A percentile compares a stretch with the other conserved stretches of the same genome.
phyloP scores from a whole-genome alignment of 345 rosid genomes.

The Microcos paniculata region DNA sequence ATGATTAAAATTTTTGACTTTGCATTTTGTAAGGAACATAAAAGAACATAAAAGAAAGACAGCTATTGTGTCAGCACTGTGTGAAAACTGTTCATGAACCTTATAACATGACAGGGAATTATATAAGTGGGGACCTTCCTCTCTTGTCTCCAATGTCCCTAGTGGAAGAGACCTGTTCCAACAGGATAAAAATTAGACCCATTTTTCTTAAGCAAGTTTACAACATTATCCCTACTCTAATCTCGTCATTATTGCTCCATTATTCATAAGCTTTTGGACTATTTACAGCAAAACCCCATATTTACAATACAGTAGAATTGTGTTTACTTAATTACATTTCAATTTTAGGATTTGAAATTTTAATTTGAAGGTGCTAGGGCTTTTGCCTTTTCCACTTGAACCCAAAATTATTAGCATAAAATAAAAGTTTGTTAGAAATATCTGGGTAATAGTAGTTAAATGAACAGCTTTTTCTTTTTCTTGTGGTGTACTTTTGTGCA shows the following conservation, averaged over 20 bases:
- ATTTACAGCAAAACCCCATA: not conserved
- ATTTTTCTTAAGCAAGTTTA: not conserved
- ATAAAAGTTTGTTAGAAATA: too few species aligned
- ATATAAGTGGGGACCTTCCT: slow-evolving; percentile 24
- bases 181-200: not conserved
- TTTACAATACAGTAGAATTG: too few species aligned
- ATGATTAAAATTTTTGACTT: not conserved
- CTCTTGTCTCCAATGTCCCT: slow-evolving; percentile 14
- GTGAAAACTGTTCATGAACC: slow-evolving; percentile 20
- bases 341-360: too few species aligned
- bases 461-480: not conserved
- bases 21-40: not conserved
- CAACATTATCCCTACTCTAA: not conserved
- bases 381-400: not conserved
- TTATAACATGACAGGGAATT: slow-evolving; percentile 20
- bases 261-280: not conserved
- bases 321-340: too few species aligned
- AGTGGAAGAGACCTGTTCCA: slow-evolving; percentile 11
- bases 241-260: not conserved
- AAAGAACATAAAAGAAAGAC: slow-evolving; percentile 12
- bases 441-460: too few species aligned
- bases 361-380: too few species aligned
- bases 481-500: not conserved
- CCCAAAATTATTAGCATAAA: not conserved
- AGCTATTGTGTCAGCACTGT: slow-evolving; percentile 21